phyloP scores from a whole-genome alignment of 345 rosid genomes.

The Brassica nigra region DNA sequence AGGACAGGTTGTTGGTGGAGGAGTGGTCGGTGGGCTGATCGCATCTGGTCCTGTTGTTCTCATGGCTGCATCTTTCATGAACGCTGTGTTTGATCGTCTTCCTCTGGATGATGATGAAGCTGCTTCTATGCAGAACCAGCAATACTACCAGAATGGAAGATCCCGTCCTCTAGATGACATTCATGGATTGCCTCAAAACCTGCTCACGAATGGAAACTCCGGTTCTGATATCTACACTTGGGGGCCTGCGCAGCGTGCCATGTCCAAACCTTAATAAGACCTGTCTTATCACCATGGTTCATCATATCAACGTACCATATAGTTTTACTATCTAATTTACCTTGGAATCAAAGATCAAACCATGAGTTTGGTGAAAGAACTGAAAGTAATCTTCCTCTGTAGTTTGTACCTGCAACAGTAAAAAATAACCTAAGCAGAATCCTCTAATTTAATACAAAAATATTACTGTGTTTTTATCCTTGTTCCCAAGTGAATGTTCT shows the following conservation, averaged over 20 bases:
- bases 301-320: constrained; percentile 9
- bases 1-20: constrained; percentile 96
- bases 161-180: neutral
- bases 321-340: constrained; percentile 16
- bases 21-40: constrained; percentile 73
- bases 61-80: constrained; percentile 46
- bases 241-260: neutral
- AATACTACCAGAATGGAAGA: neutral
- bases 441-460: constrained; percentile 11
- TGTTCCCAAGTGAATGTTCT: neutral
- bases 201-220: neutral
- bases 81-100: neutral
- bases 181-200: neutral
- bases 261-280: neutral
- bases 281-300: neutral
- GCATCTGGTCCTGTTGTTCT: constrained; percentile 94
- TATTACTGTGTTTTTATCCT: neutral
- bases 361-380: constrained; percentile 18
- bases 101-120: neutral
- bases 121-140: neutral
- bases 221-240: neutral
- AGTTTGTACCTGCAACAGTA: constrained; percentile 30
- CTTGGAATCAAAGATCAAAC: constrained; percentile 29
- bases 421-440: constrained; percentile 20
- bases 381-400: constrained; percentile 29